Conservation (phyloP, 2,329 filamentous ascomycete genomes). For the Graphilbum fragrans region DNA sequence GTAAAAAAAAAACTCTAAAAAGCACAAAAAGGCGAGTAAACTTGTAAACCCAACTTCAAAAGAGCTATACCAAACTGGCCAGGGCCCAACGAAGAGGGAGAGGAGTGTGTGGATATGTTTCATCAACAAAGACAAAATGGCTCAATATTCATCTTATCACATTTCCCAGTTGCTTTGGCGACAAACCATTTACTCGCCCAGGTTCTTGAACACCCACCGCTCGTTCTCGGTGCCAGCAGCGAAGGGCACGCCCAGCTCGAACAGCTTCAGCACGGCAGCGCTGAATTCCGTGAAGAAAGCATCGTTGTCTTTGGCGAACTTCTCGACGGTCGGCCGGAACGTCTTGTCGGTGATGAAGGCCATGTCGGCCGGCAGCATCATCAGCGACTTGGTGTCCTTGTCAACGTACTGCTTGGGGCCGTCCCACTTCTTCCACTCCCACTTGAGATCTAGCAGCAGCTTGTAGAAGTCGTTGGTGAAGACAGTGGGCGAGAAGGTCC, state of each 20-base stretch:
- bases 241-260: constrained; percentile 92
- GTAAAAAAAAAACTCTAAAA: neutral
- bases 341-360: constrained; percentile 77
- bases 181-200: constrained; percentile 26
- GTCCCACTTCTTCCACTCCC: constrained; percentile 83
- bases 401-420: constrained; percentile 88
- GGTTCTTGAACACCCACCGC: constrained; percentile 53
- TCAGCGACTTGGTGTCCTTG: constrained; percentile 72
- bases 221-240: constrained; percentile 43
- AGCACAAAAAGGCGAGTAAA: neutral
- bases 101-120: no score
- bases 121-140: neutral
- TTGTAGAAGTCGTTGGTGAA: constrained; percentile 93
- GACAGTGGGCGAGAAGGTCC: constrained; percentile 84
- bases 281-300: constrained; percentile 91
- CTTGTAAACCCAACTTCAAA: no score
- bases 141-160: neutral
- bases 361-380: constrained; percentile 96
- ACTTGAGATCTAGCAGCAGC: constrained; percentile 82
- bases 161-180: no score
- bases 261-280: constrained; percentile 65
- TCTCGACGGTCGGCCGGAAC: constrained; percentile 69
- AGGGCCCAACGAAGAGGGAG: no score
- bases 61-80: no score
- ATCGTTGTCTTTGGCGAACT: constrained; percentile 85